A percentile compares a stretch with the other conserved stretches of the same genome.
Evolutionary conservation across 2,329 filamentous ascomycete species (phyloP).

Genomic region (Diaporthe citrichinensis): DNA sequence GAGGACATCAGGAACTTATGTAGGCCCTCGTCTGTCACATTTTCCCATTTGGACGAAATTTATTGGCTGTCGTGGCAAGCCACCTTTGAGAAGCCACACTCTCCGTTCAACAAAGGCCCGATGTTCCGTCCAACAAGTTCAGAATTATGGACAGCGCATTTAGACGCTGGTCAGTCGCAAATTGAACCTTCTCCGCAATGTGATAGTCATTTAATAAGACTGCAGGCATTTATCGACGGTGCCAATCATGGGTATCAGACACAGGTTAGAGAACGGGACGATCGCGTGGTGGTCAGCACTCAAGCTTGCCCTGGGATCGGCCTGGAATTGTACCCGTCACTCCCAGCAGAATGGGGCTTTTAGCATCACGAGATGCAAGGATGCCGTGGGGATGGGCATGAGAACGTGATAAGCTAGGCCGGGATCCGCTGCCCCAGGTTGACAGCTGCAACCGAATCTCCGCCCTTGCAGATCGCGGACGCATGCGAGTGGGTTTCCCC

Average conservation of each 20-base stretch:
- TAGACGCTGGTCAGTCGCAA: not conserved
- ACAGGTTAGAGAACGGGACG: not conserved
- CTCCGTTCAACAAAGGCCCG: not conserved
- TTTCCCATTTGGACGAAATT: not conserved
- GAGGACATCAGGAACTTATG: not conserved
- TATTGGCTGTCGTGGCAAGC: not conserved
- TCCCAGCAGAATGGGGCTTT: not conserved
- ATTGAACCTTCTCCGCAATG: not conserved
- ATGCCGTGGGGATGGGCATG: not conserved
- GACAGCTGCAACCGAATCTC: constrained; percentile 6
- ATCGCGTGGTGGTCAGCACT: not conserved
- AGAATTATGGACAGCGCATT: constrained; percentile 1
- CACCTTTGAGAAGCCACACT: not conserved
- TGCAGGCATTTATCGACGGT: not conserved
- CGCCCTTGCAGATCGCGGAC: constrained; percentile 8
- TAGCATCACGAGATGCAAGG: not conserved
- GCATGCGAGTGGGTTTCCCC: constrained; percentile 3
- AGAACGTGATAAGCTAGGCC: not conserved
- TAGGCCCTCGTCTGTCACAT: not conserved
- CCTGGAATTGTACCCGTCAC: not conserved
- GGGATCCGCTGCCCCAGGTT: constrained; percentile 2
- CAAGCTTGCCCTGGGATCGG: not conserved
- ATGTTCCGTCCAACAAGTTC: not conserved
- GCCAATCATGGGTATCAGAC: not conserved
- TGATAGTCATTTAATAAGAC: not conserved